These are phyloP conservation scores for Saccharomycopsis phalli DNA, from an alignment of 1,139 yeast species.

Conservation along the genomic window DNA sequence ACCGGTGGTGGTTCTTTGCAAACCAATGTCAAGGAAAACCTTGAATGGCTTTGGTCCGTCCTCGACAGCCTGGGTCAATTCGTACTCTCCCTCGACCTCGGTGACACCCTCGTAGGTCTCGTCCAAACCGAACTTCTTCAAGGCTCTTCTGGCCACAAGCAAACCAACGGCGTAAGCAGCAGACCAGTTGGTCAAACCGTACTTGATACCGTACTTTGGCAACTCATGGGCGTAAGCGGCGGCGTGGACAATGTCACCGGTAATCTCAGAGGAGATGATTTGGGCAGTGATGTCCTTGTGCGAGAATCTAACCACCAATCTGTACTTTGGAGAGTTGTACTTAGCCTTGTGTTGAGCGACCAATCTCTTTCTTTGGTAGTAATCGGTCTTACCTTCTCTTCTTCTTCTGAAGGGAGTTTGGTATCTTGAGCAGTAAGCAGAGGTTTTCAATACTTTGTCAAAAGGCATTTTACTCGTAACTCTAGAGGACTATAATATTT, in stretches of 20 bases:
- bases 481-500: background rate
- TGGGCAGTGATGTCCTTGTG: constrained; percentile 99
- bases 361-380: constrained; percentile 99
- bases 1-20: constrained; percentile 99
- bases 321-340: constrained; percentile 99
- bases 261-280: constrained; percentile 91
- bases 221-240: constrained; percentile 99
- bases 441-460: constrained; percentile 62
- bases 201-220: constrained; percentile 95
- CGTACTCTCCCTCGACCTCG: constrained; percentile 99
- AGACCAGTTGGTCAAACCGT: constrained; percentile 99
- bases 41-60: constrained; percentile 99
- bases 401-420: constrained; percentile 99
- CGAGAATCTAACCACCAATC: constrained; percentile 99
- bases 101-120: constrained; percentile 98
- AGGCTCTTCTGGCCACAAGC: constrained; percentile 98
- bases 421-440: constrained; percentile 99
- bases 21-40: constrained; percentile 98
- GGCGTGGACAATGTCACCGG: constrained; percentile 93
- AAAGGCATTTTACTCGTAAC: constrained; percentile 53
- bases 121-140: constrained; percentile 95
- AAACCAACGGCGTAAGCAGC: constrained; percentile 99
- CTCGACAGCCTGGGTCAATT: constrained; percentile 98
- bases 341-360: constrained; percentile 99
- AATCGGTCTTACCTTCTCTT: constrained; percentile 99